Evolutionary conservation across 148 eudicot genomes (phyloP), one percentile per base, ranked within the genome.

Genomic region (Nyssa sinensis): DNA sequence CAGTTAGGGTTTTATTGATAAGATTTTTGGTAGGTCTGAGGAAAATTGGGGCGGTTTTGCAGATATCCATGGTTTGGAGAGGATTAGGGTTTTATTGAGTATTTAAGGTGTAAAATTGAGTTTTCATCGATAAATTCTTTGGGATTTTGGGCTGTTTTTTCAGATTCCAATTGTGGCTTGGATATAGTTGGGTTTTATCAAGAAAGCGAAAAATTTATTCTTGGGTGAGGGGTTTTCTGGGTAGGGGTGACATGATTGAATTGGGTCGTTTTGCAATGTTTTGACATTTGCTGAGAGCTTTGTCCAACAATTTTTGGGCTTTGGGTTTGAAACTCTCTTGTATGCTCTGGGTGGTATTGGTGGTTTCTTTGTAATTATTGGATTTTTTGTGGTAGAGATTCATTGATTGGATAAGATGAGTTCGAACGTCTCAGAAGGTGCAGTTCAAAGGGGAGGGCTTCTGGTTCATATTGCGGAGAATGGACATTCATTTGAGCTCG

Each of bases 401-500:
- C 21, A 6, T 55, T 55, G 23, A 55, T 55, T 34, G 72, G 69
- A 58, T 69, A 90, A 76, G 70, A 95, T 95, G 98, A 90, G 90
- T 84, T 89, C 93, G 5, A 83, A 79, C 78, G 78, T 77, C 27
- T 78, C 84, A 4, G 84, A 76, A 77, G 86, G 81, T 67, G 83
- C 71, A 10, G 63, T 80, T 47, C 72, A 75, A 5, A 76, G 77
- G 75, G 97, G 94, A 19, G 89, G 87, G 87, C 86, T 96, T 51
- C 58, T 87, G 80, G 91, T 96, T 71, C 98, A 88, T 75, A 75
- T 91, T 61, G 99, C 98, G 1, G 95, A 96, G 80, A 93, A 93
- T 86, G 99, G 99, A n/a, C 93, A 87, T 72, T 89, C 99, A 0
- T 84, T 80, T 82, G 86, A 89, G 69, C 80, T 93, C n/a, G 90